Conservation (phyloP, 331 rosid genomes). For the Quercus lobata region DNA sequence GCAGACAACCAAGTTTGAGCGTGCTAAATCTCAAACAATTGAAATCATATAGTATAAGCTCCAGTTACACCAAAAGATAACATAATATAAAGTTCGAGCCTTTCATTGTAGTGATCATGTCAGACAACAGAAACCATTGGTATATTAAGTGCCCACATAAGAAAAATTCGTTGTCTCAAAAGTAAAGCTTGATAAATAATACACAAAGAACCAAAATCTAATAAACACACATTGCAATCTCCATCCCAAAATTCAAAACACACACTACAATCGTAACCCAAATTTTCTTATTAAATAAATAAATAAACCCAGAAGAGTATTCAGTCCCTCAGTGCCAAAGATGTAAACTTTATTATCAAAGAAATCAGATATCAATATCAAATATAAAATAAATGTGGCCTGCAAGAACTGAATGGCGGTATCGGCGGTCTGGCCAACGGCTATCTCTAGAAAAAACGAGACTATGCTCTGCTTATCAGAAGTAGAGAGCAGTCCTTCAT, state of each 20-base stretch:
- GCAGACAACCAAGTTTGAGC: neutral
- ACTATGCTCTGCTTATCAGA: conserved; percentile 69
- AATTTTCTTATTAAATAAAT: neutral
- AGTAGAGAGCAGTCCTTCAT: conserved; percentile 49
- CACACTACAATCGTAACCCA: neutral
- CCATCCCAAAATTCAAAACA: neutral
- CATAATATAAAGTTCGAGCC: neutral
- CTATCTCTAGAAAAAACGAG: conserved; percentile 77
- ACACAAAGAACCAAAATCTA: neutral
- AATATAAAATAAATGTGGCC: conserved; percentile 26
- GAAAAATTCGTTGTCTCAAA: too few relatives aligned
- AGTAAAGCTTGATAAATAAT: neutral
- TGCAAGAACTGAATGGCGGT: conserved; percentile 82
- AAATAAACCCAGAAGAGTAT: neutral
- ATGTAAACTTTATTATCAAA: neutral
- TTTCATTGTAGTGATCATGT: neutral
- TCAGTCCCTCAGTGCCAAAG: neutral
- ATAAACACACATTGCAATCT: neutral
- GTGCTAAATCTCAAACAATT: neutral
- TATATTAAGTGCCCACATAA: too few relatives aligned
- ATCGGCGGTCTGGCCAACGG: conserved; percentile 78
- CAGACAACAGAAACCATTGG: neutral
- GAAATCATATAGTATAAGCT: too few relatives aligned
- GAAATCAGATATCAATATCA: neutral
- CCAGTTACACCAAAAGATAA: too few relatives aligned